Evolutionary conservation across 164 flowering plant species (phyloP).

Genomic region (Brasenia schreberi): DNA sequence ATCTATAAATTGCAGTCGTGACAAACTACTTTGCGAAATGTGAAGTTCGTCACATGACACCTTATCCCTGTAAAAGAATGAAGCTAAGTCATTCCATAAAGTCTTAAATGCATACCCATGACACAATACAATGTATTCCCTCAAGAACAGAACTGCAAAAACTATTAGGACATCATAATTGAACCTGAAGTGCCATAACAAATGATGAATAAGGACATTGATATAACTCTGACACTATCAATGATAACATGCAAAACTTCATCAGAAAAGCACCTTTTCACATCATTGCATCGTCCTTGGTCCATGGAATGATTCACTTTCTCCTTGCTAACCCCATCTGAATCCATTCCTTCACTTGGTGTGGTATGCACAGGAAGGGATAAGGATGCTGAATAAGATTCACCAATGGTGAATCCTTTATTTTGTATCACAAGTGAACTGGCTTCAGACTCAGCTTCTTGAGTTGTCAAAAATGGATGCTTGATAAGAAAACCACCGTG

Average conservation of each 20-base stretch:
- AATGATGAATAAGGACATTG: not conserved
- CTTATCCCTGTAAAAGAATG: constrained; percentile 42
- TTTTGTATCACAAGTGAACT: constrained; percentile 82
- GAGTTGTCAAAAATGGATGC: constrained; percentile 52
- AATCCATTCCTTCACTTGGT: constrained; percentile 17
- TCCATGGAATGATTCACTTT: constrained; percentile 26
- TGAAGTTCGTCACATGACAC: constrained; percentile 29
- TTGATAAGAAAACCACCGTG: constrained; percentile 89
- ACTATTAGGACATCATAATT: not conserved
- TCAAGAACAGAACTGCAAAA: not conserved
- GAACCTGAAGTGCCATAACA: not conserved
- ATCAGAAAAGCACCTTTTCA: constrained; percentile 31
- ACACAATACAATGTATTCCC: not conserved
- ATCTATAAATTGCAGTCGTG: constrained; percentile 50
- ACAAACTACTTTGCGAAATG: constrained; percentile 34
- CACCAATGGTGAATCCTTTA: constrained; percentile 28
- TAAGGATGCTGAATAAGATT: constrained; percentile 30
- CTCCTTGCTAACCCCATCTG: constrained; percentile 14
- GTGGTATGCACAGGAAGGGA: constrained; percentile 28
- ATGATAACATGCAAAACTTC: not conserved
- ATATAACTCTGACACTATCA: not conserved
- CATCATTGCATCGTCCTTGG: constrained; percentile 22
- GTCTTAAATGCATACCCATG: not conserved
- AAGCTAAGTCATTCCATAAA: not conserved
- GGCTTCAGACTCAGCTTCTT: constrained; percentile 96